Evolutionary conservation across 2,329 filamentous ascomycete genomes (phyloP).

Genomic region (Lecanosticta acicola): DNA sequence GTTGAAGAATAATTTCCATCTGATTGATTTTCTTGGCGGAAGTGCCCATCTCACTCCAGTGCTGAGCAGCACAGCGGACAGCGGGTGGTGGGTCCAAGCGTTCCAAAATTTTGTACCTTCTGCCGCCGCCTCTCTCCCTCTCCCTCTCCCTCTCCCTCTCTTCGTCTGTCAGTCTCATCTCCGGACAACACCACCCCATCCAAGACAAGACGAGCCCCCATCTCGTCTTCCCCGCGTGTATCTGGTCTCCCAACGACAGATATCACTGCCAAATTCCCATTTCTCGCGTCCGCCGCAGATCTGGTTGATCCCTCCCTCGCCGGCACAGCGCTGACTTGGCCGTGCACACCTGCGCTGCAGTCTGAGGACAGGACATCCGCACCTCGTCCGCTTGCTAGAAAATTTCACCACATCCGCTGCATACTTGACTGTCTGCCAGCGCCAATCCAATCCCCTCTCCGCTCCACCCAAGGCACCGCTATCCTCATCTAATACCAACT

Average conservation of each 20-base stretch:
- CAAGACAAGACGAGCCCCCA: not conserved
- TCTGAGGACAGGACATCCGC: too few species aligned
- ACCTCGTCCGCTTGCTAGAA: too few species aligned
- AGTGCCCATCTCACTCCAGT: too few species aligned
- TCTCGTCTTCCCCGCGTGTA: not conserved
- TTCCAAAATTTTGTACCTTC: not conserved
- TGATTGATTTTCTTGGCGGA: too few species aligned
- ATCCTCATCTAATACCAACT: too few species aligned
- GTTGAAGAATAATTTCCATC: too few species aligned
- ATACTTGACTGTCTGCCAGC: not conserved
- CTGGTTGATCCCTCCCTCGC: not conserved
- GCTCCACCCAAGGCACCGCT: too few species aligned
- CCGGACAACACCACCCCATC: not conserved
- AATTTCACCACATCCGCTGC: not conserved
- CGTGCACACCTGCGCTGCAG: too few species aligned
- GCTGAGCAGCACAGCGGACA: too few species aligned
- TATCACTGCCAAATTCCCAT: not conserved
- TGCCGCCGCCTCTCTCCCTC: not conserved
- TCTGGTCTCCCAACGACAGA: not conserved
- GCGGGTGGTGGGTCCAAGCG: not conserved
- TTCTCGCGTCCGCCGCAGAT: not conserved
- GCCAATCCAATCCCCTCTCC: conserved; percentile 8
- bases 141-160: not conserved
- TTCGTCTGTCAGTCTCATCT: too few species aligned
- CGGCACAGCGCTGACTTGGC: not conserved